These are phyloP conservation scores for Ascoidea asiatica DNA, from an alignment of 805 yeast species.

Conservation along the genomic window DNA sequence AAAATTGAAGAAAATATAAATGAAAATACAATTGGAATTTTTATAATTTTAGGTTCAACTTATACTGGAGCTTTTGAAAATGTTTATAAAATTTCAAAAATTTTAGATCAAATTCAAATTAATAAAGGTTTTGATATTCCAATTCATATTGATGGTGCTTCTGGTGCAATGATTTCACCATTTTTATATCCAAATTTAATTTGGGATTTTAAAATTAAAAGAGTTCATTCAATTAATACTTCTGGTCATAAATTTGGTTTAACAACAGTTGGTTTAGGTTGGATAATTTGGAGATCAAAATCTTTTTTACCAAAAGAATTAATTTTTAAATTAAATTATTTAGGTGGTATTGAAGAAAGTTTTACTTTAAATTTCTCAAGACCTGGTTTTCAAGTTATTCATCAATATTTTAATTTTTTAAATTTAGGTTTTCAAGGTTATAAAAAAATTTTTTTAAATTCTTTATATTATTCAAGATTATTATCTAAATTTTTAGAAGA, in stretches of 20 bases:
- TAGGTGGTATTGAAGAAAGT: constrained; percentile 83
- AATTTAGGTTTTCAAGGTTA: constrained; percentile 62
- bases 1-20: constrained; percentile 55
- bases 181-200: constrained; percentile 58
- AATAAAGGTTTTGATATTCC: constrained; percentile 59
- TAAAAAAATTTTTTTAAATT: constrained; percentile 41
- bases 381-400: constrained; percentile 84
- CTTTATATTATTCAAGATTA: constrained; percentile 62
- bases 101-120: constrained; percentile 56
- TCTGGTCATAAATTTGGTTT: constrained; percentile 92
- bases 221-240: constrained; percentile 77
- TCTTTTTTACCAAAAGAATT: constrained; percentile 54
- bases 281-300: constrained; percentile 74
- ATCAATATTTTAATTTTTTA: constrained; percentile 74
- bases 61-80: constrained; percentile 89
- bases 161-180: constrained; percentile 85
- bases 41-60: constrained; percentile 81
- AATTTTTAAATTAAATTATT: constrained; percentile 65
- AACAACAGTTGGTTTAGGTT: constrained; percentile 84
- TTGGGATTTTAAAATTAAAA: constrained; percentile 73
- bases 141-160: constrained; percentile 90
- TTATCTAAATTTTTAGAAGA: constrained; percentile 48
- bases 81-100: constrained; percentile 42
- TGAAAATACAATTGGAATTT: constrained; percentile 88
- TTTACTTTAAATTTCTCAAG: constrained; percentile 81